Conservation (phyloP, 352 stramenopile genomes). For the Phytopythium montanum region DNA sequence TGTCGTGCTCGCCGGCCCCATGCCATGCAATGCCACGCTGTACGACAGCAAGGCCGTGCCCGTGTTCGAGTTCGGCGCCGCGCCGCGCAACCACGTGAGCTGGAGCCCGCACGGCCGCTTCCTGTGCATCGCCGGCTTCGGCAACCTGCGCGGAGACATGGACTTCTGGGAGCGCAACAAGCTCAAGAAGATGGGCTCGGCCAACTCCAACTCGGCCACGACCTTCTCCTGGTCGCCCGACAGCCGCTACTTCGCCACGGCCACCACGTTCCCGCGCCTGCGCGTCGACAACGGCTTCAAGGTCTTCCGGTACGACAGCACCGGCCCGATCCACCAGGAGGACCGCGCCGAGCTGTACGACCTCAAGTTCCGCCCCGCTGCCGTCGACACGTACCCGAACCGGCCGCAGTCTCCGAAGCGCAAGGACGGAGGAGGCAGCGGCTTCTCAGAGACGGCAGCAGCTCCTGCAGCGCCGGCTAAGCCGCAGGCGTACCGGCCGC, state of each 20-base stretch:
- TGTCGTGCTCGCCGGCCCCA: slow-evolving; percentile 92
- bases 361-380: slow-evolving; percentile 80
- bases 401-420: slow-evolving; percentile 78
- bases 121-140: slow-evolving; percentile 94
- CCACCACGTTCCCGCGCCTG: slow-evolving; percentile 96
- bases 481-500: slow-evolving; percentile 82
- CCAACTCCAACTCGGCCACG: slow-evolving; percentile 78
- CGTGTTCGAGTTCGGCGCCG: slow-evolving; percentile 95
- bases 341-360: slow-evolving; percentile 85
- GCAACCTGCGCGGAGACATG: slow-evolving; percentile 96
- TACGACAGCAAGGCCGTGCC: slow-evolving; percentile 95
- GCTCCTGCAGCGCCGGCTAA: slow-evolving; percentile 47
- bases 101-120: slow-evolving; percentile 97
- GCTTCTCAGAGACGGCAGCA: slow-evolving; percentile 38
- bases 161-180: slow-evolving; percentile 96
- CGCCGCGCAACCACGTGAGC: slow-evolving; percentile 94
- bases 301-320: slow-evolving; percentile 96
- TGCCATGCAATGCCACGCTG: slow-evolving; percentile 94
- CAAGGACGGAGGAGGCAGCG: slow-evolving; percentile 45
- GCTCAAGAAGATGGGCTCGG: slow-evolving; percentile 91
- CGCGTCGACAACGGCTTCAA: slow-evolving; percentile 98
- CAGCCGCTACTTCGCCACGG: slow-evolving; percentile 93
- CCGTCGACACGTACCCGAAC: slow-evolving; percentile 82
- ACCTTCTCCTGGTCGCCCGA: slow-evolving; percentile 93
- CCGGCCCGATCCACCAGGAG: slow-evolving; percentile 83